These are phyloP conservation scores for Fusarium illudens DNA, from an alignment of 2,329 filamentous ascomycete species.

Conservation along the genomic window DNA sequence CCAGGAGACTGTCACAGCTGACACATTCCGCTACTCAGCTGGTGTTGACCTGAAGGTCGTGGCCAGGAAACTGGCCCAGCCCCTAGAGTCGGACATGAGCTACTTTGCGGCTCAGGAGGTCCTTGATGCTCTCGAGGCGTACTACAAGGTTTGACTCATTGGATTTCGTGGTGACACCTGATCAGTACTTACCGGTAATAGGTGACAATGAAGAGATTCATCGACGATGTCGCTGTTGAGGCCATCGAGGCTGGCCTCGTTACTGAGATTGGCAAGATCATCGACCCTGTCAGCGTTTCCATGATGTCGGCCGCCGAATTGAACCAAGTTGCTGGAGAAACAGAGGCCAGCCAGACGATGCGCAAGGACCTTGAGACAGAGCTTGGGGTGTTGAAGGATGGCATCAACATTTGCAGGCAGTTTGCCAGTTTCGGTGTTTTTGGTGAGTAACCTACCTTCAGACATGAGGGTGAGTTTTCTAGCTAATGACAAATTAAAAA, in stretches of 20 bases:
- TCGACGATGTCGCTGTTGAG: conserved; percentile 35
- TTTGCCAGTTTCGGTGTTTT: not conserved
- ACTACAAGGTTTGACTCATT: conserved; percentile 48
- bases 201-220: conserved; percentile 19
- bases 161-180: no score
- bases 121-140: conserved; percentile 51
- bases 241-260: conserved; percentile 38
- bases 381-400: not conserved
- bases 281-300: conserved; percentile 28
- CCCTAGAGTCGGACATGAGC: conserved; percentile 40
- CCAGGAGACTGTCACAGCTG: not conserved
- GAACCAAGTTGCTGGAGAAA: conserved; percentile 33
- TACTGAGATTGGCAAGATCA: conserved; percentile 21
- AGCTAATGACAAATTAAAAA: not conserved
- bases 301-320: conserved; percentile 32
- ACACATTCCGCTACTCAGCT: not conserved
- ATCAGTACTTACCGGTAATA: not conserved
- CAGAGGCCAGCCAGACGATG: not conserved
- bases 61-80: not conserved
- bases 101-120: conserved; percentile 44
- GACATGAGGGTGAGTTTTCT: not conserved
- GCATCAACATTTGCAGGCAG: not conserved
- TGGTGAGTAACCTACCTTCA: not conserved
- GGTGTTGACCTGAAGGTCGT: not conserved
- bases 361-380: conserved; percentile 4